These are phyloP conservation scores for Teunomyces atbi DNA, from an alignment of 805 yeast species.

Conservation along the genomic window DNA sequence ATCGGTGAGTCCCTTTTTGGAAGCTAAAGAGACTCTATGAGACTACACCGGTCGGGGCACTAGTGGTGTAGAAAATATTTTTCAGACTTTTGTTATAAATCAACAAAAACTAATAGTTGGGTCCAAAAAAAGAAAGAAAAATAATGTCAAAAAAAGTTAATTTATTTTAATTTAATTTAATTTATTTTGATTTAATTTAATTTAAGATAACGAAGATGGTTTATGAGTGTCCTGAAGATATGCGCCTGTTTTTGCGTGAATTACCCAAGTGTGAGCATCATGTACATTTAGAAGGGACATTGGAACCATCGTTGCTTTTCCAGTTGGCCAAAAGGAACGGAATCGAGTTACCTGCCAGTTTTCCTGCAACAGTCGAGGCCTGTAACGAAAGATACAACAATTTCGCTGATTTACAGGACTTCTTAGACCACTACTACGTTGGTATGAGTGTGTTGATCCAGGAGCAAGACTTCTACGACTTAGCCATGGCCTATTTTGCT, in stretches of 20 bases:
- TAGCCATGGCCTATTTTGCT: slow-evolving; percentile 71
- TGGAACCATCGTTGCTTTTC: slow-evolving; percentile 69
- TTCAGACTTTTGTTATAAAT: too few species aligned
- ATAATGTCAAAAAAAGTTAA: neutral
- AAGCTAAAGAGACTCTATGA: too few species aligned
- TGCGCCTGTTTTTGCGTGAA: slow-evolving; percentile 31
- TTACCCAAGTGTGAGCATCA: slow-evolving; percentile 89
- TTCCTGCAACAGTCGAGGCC: slow-evolving; percentile 59
- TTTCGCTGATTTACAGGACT: slow-evolving; percentile 72
- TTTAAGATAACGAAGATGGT: neutral
- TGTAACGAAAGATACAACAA: slow-evolving; percentile 49
- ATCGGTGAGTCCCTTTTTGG: too few species aligned
- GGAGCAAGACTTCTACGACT: slow-evolving; percentile 72
- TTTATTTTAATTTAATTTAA: neutral
- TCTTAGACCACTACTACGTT: slow-evolving; percentile 73
- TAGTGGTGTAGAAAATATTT: too few species aligned
- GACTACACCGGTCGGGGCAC: too few species aligned
- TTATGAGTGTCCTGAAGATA: slow-evolving; percentile 3
- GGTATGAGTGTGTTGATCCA: slow-evolving; percentile 74
- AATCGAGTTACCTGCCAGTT: slow-evolving; percentile 56
- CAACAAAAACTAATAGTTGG: too few species aligned
- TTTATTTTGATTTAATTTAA: neutral
- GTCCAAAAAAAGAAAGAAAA: neutral
- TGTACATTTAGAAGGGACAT: slow-evolving; percentile 79
- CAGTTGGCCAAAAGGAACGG: slow-evolving; percentile 65